A percentile compares a stretch with the other conserved stretches of the same genome.
Conservation (phyloP, 179 eudicot species). For the Actinidia arguta region DNA sequence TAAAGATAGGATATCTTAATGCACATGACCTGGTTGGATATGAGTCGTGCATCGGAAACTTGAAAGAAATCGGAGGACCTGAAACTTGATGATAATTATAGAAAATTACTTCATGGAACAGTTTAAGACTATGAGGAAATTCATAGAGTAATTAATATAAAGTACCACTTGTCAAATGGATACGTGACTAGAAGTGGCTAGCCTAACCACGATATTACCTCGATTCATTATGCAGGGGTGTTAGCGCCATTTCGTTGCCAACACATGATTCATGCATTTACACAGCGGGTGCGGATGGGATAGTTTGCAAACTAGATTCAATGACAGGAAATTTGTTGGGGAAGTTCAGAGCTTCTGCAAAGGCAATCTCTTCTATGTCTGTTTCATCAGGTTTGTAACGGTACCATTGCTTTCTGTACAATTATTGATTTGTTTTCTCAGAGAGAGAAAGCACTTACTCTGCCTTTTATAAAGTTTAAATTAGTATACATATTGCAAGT, state of each 20-base stretch:
- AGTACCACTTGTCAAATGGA: background rate
- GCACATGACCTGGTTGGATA: background rate
- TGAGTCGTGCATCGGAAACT: background rate
- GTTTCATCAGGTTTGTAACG: constrained; percentile 77
- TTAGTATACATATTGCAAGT: background rate
- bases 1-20: background rate
- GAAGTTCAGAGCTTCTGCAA: constrained; percentile 85
- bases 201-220: background rate
- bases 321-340: constrained; percentile 74
- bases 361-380: constrained; percentile 81
- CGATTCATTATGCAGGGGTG: constrained; percentile 68
- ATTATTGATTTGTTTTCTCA: background rate
- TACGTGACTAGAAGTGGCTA: background rate
- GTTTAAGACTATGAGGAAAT: background rate
- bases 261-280: constrained; percentile 59
- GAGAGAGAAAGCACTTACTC: background rate
- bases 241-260: constrained; percentile 71
- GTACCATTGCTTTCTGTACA: background rate
- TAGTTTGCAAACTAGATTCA: constrained; percentile 83
- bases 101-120: constrained; percentile 3
- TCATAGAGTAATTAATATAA: background rate
- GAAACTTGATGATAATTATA: background rate
- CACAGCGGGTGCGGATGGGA: constrained; percentile 93
- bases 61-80: background rate
- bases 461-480: background rate